A percentile compares a stretch with the other conserved stretches of the same genome.
Conservation (phyloP, 257 asterid species). For the Linderniella brevidens region DNA sequence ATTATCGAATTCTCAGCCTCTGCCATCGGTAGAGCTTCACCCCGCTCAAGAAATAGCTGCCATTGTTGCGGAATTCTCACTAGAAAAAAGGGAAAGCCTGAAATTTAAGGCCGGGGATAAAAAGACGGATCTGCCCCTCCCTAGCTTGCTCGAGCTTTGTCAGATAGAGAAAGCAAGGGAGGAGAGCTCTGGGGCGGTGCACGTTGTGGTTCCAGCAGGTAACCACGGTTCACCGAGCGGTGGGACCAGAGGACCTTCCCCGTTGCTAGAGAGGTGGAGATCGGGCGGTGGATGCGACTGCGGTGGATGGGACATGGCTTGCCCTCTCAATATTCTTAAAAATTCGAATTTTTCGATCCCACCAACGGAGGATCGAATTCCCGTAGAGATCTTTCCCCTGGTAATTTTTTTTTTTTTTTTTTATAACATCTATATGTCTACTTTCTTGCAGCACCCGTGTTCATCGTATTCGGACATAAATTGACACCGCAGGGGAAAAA, state of each 20-base stretch:
- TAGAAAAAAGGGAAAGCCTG: conserved; percentile 56
- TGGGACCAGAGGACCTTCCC: conserved; percentile 48
- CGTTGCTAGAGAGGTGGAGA: conserved; percentile 83
- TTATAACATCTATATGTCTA: neutral
- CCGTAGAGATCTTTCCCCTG: conserved; percentile 56
- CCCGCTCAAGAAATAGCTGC: conserved; percentile 70
- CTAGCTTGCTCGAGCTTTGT: conserved; percentile 18
- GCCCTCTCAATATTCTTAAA: conserved; percentile 51
- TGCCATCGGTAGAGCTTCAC: conserved; percentile 28
- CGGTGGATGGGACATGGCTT: conserved; percentile 98
- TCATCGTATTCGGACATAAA: too few relatives aligned
- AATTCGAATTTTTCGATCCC: conserved; percentile 25
- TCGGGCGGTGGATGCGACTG: conserved; percentile 90
- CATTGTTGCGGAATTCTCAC: conserved; percentile 45
- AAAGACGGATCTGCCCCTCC: conserved; percentile 17
- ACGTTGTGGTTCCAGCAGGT: conserved; percentile 74
- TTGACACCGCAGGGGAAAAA: conserved; percentile 66
- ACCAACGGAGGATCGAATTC: conserved; percentile 21
- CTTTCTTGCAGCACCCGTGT: neutral
- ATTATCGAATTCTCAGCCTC: conserved; percentile 15
- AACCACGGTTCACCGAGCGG: conserved; percentile 55
- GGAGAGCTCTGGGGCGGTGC: conserved; percentile 26
- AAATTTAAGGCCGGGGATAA: conserved; percentile 32
- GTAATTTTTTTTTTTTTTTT: conserved; percentile 18
- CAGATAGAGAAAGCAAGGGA: conserved; percentile 10